Evolutionary conservation across 78 protist genomes (phyloP), one percentile per base, ranked within the genome.

Genomic region (Pigoraptor vietnamica): DNA sequence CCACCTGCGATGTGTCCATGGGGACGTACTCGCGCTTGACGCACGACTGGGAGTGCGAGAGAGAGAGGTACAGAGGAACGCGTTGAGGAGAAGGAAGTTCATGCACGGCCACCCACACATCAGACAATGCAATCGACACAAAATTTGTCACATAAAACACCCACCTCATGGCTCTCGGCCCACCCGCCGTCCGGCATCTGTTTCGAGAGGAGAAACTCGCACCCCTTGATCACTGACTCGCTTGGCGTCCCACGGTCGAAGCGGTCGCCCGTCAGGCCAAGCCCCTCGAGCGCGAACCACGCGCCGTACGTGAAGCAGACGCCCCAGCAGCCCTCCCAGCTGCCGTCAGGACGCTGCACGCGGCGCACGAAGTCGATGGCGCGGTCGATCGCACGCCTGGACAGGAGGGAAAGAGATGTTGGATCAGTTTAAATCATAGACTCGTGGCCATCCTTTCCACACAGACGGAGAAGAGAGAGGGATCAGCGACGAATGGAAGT

Each of bases 251-350:
- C 89, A 23, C 23, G 29, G 89, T 33, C 24, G 79, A 39, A 91
- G 25, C 29, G 92, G 82, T 94, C 91, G 25, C 97, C 97, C 23
- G 94, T 91, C 0, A 95, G 94, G 24, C 90, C 93, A 23, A 95
- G 91, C 34, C 94, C 98, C 83, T 94, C 96, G 38, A 97, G 56
- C 32, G 96, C 99, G 88, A 97, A 97, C 98, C 98, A 96, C 0
- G 97, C 87, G 36, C 98, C 99, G 90, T 98, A 98, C 39, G 98
- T 97, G 96, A 98, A 98, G 93, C 99, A 98, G 86, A 97, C 91
- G 48, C 95, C 97, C 96, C 97, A 95, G 34, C 81, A 37, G 36
- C 96, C 96, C 14, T 94, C 40, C 97, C 97, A 97, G 56, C 94
- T 55, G 86, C 99, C 99, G 90, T 98, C 98, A 10, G 87, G 37